Evolutionary conservation across 2,329 filamentous ascomycete genomes (phyloP).

Genomic region (Didymellaceae sp.): DNA sequence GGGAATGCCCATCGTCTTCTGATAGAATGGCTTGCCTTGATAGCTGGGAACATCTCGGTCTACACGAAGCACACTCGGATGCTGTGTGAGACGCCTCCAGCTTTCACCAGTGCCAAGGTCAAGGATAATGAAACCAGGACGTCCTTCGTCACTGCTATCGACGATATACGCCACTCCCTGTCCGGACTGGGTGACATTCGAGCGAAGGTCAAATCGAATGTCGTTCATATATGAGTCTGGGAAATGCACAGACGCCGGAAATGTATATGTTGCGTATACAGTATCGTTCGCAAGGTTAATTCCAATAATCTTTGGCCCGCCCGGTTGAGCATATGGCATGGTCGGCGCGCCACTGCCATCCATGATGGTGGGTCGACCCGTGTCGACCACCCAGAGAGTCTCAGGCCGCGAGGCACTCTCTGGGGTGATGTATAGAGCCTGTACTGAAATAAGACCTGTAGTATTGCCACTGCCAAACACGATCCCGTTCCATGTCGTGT

Average conservation of each 20-base stretch:
- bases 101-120: conserved; percentile 57
- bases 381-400: conserved; percentile 60
- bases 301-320: conserved; percentile 60
- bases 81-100: conserved; percentile 56
- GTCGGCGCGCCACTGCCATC: conserved; percentile 32
- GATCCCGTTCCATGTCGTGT: conserved; percentile 51
- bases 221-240: conserved; percentile 60
- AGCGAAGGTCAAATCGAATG: conserved; percentile 58
- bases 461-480: conserved; percentile 55
- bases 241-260: conserved; percentile 53
- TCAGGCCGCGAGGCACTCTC: conserved; percentile 41
- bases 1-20: conserved; percentile 37
- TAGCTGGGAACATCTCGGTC: conserved; percentile 55
- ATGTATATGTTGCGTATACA: conserved; percentile 58
- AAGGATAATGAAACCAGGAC: conserved; percentile 58
- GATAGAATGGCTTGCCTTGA: conserved; percentile 55
- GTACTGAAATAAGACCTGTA: conserved; percentile 56
- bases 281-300: conserved; percentile 54
- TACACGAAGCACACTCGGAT: conserved; percentile 43
- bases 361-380: conserved; percentile 50
- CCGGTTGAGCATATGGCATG: conserved; percentile 47
- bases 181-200: conserved; percentile 49
- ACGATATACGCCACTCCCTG: conserved; percentile 60
- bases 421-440: conserved; percentile 58
- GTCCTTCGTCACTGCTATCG: conserved; percentile 54